phyloP scores from a whole-genome alignment of 495 filamentous ascomycete species.

The Niebla homalea region DNA sequence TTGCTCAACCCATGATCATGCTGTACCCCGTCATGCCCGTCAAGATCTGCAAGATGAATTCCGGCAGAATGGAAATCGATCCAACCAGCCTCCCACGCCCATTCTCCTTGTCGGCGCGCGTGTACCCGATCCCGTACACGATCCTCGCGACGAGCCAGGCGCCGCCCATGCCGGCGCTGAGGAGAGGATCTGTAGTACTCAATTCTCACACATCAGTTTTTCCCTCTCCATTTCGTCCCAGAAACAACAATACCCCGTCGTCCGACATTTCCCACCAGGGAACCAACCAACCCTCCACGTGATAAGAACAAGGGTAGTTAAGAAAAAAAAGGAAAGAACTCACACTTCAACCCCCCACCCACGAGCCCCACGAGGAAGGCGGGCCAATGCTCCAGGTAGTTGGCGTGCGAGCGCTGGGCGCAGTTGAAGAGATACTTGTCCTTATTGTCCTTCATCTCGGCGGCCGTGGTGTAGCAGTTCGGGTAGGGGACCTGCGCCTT shows the following conservation, averaged over 20 bases:
- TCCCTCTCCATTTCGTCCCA: neutral
- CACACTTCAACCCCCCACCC: conserved; percentile 25
- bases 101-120: conserved; percentile 28
- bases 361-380: conserved; percentile 45
- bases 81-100: conserved; percentile 36
- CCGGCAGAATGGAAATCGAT: conserved; percentile 25
- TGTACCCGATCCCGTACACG: conserved; percentile 50
- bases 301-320: neutral
- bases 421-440: conserved; percentile 41
- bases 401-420: conserved; percentile 60
- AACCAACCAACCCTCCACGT: neutral
- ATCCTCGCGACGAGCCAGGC: conserved; percentile 43
- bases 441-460: conserved; percentile 46
- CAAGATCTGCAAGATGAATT: conserved; percentile 34
- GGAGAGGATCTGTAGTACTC: conserved; percentile 39
- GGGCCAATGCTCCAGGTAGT: conserved; percentile 54
- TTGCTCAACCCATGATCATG: conserved; percentile 11
- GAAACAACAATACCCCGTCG: no score
- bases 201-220: conserved; percentile 12
- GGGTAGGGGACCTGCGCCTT: conserved; percentile 46
- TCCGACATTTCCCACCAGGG: no score
- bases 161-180: conserved; percentile 37
- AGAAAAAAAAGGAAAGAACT: neutral
- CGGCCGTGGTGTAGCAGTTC: conserved; percentile 46
- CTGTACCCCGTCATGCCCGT: conserved; percentile 18